These are phyloP conservation scores for Stachybotrys elegans DNA, from an alignment of 2,329 filamentous ascomycete genomes.

Conservation along the genomic window DNA sequence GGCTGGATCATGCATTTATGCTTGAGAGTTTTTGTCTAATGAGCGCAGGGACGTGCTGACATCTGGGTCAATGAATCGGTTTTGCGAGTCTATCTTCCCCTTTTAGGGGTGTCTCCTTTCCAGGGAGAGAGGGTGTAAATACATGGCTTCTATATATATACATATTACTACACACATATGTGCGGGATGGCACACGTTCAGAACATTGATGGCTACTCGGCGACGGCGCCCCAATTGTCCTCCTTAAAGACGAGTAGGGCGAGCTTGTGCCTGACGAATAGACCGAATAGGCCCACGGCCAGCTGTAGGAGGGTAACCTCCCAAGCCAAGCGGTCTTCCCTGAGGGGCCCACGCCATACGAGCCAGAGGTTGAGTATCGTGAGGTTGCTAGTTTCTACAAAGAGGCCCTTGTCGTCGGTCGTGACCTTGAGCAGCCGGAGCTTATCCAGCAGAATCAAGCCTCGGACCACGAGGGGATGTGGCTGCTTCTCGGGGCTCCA, in stretches of 20 bases:
- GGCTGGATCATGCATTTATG: too few relatives aligned
- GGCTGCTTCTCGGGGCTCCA: constrained; percentile 68
- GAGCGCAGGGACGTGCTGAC: too few relatives aligned
- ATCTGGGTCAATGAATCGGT: too few relatives aligned
- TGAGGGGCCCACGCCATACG: constrained; percentile 87
- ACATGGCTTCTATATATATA: too few relatives aligned
- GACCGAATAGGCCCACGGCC: constrained; percentile 68
- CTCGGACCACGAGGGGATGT: constrained; percentile 53
- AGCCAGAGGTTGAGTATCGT: constrained; percentile 95
- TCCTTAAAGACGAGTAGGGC: constrained; percentile 84
- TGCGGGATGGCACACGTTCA: too few relatives aligned
- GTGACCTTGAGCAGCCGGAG: constrained; percentile 65
- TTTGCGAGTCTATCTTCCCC: too few relatives aligned
- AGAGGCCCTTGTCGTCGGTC: constrained; percentile 61
- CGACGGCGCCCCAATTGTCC: constrained; percentile 63
- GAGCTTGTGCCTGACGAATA: constrained; percentile 81
- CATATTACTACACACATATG: too few relatives aligned
- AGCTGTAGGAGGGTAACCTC: constrained; percentile 79
- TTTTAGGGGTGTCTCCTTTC: too few relatives aligned
- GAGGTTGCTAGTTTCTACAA: constrained; percentile 81
- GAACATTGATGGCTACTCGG: too few relatives aligned
- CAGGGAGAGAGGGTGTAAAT: too few relatives aligned
- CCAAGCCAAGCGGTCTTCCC: constrained; percentile 76
- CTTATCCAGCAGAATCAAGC: constrained; percentile 62
- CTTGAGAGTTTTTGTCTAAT: too few relatives aligned